Conservation (phyloP, 2,329 filamentous ascomycete genomes). For the Cadophora malorum region DNA sequence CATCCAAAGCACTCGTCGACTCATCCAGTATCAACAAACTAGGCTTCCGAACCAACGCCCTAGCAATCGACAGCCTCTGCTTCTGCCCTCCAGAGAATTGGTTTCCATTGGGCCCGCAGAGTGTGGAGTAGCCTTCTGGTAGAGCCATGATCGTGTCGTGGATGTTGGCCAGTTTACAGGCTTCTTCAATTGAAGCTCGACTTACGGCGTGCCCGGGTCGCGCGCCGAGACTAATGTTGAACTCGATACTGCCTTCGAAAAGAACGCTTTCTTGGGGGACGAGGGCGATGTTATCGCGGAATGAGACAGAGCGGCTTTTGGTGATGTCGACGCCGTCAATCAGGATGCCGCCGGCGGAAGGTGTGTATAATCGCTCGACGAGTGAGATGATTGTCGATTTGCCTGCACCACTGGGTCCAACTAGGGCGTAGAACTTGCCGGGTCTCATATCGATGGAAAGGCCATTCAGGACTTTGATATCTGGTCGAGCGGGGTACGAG, state of each 20-base stretch:
- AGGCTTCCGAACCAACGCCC: constrained; percentile 75
- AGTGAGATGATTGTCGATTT: constrained; percentile 70
- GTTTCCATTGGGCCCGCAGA: constrained; percentile 72
- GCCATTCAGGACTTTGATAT: constrained; percentile 61
- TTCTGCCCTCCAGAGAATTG: constrained; percentile 79
- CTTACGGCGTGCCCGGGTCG: constrained; percentile 60
- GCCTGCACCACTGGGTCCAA: constrained; percentile 70
- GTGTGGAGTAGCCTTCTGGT: constrained; percentile 70
- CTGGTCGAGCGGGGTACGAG: constrained; percentile 68
- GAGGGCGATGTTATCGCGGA: constrained; percentile 60
- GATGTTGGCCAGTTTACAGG: constrained; percentile 70
- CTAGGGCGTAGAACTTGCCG: constrained; percentile 67
- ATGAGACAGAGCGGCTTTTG: constrained; percentile 50
- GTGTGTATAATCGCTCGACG: constrained; percentile 57
- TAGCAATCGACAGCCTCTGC: constrained; percentile 78
- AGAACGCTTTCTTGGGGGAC: constrained; percentile 65
- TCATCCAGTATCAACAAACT: constrained; percentile 80
- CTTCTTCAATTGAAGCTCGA: constrained; percentile 67
- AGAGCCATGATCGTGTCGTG: constrained; percentile 70
- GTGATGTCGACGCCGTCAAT: constrained; percentile 51
- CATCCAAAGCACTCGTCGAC: constrained; percentile 79
- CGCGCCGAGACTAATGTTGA: constrained; percentile 62
- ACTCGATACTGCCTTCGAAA: constrained; percentile 61
- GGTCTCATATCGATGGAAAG: constrained; percentile 63
- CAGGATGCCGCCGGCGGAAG: constrained; percentile 39